These are phyloP conservation scores for Glycine latifolia DNA, from an alignment of 306 rosid genomes.

Conservation along the genomic window DNA sequence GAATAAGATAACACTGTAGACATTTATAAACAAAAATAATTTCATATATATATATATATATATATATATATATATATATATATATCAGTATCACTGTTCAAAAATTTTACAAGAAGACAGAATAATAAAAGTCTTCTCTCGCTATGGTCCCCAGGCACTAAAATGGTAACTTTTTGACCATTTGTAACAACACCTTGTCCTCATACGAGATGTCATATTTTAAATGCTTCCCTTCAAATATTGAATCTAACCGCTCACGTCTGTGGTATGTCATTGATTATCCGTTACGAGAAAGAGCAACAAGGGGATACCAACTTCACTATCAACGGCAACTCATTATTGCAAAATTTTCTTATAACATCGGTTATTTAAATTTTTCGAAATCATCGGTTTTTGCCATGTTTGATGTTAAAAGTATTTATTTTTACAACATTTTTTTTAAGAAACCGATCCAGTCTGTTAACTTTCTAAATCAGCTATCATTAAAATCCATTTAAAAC, in stretches of 20 bases:
- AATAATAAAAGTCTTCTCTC: too few relatives aligned
- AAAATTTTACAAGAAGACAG: too few relatives aligned
- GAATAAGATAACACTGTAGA: background rate
- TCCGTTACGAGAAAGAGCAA: background rate
- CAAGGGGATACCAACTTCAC: conserved; percentile 1
- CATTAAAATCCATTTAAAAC: too few relatives aligned
- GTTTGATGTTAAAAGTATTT: too few relatives aligned
- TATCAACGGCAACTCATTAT: background rate
- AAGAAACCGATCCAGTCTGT: too few relatives aligned
- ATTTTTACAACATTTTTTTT: too few relatives aligned
- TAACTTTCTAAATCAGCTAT: too few relatives aligned
- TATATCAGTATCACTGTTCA: too few relatives aligned
- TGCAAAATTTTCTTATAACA: too few relatives aligned
- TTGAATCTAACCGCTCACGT: background rate
- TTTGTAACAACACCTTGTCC: background rate
- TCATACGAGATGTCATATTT: background rate
- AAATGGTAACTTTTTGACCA: background rate
- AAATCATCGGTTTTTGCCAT: background rate
- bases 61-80: too few relatives aligned
- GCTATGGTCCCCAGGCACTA: too few relatives aligned
- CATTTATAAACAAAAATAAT: background rate
- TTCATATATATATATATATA: background rate
- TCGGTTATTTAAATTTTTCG: too few relatives aligned
- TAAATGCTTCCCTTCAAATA: conserved; percentile 10
- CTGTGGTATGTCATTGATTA: background rate